These are phyloP conservation scores for Trypanosomatidae sp. DNA, from an alignment of 208 protist genomes.

Conservation along the genomic window DNA sequence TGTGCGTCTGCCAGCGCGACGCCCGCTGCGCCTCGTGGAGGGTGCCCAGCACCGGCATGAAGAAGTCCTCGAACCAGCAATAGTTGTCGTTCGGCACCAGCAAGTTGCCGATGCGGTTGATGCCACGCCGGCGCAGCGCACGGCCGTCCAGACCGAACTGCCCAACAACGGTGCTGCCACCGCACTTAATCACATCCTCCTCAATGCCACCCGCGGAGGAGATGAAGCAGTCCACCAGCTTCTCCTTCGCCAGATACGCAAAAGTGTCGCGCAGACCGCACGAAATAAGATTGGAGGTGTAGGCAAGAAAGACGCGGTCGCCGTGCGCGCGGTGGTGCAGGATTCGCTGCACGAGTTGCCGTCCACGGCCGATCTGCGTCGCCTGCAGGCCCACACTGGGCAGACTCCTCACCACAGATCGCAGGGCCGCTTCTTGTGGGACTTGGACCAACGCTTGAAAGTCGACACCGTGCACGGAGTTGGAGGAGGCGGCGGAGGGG, in stretches of 20 bases:
- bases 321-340: constrained; percentile 46
- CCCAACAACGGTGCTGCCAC: constrained; percentile 95
- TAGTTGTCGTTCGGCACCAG: constrained; percentile 99
- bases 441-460: constrained; percentile 44
- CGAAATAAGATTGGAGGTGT: constrained; percentile 99
- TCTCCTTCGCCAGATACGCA: constrained; percentile 96
- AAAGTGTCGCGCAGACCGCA: constrained; percentile 98
- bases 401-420: constrained; percentile 45
- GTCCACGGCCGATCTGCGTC: constrained; percentile 70
- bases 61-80: constrained; percentile 99
- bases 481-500: no score
- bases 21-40: constrained; percentile 92
- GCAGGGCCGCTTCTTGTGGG: constrained; percentile 54
- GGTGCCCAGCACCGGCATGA: constrained; percentile 96
- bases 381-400: constrained; percentile 69
- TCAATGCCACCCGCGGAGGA: constrained; percentile 99
- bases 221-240: constrained; percentile 97
- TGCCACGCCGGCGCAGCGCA: constrained; percentile 80
- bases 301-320: constrained; percentile 97
- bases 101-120: constrained; percentile 99
- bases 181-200: constrained; percentile 99
- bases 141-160: constrained; percentile 94
- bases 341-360: constrained; percentile 57
- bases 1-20: constrained; percentile 58
- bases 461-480: constrained; percentile 42